Evolutionary conservation across 2,329 filamentous ascomycete genomes (phyloP).

Genomic region (Chrysosporium queenslandicum): DNA sequence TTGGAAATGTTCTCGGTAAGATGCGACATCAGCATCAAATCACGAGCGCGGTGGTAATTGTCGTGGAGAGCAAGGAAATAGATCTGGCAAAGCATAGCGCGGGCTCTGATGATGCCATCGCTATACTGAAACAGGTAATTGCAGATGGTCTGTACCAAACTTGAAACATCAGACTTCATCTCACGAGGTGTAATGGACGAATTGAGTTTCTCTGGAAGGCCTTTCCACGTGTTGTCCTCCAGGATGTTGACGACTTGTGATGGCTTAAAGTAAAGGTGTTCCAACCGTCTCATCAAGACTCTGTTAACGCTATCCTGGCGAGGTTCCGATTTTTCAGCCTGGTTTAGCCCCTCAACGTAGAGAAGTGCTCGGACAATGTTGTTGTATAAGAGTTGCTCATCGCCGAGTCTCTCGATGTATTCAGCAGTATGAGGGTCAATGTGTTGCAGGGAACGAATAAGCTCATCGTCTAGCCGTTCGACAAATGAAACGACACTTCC

Average conservation of each 20-base stretch:
- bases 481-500: slow-evolving; percentile 91
- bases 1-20: slow-evolving; percentile 92
- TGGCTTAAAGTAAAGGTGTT: slow-evolving; percentile 99
- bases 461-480: slow-evolving; percentile 92
- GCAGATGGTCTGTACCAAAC: slow-evolving; percentile 75
- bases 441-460: slow-evolving; percentile 89
- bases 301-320: slow-evolving; percentile 85
- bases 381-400: slow-evolving; percentile 84
- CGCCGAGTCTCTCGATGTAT: slow-evolving; percentile 89
- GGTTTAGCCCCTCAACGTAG: slow-evolving; percentile 74
- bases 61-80: slow-evolving; percentile 97
- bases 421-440: slow-evolving; percentile 98
- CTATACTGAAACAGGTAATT: slow-evolving; percentile 90
- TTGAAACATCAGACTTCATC: slow-evolving; percentile 55
- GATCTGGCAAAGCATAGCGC: slow-evolving; percentile 96
- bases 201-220: slow-evolving; percentile 57
- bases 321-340: slow-evolving; percentile 53
- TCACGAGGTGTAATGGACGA: slow-evolving; percentile 70
- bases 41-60: slow-evolving; percentile 93
- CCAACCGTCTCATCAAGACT: slow-evolving; percentile 82
- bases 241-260: slow-evolving; percentile 85
- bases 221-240: slow-evolving; percentile 88
- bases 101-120: slow-evolving; percentile 89
- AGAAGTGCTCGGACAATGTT: slow-evolving; percentile 79
- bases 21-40: slow-evolving; percentile 99